These are phyloP conservation scores for Lecanoromycetidae sp. DNA, from an alignment of 2,329 filamentous ascomycete species.

Conservation along the genomic window DNA sequence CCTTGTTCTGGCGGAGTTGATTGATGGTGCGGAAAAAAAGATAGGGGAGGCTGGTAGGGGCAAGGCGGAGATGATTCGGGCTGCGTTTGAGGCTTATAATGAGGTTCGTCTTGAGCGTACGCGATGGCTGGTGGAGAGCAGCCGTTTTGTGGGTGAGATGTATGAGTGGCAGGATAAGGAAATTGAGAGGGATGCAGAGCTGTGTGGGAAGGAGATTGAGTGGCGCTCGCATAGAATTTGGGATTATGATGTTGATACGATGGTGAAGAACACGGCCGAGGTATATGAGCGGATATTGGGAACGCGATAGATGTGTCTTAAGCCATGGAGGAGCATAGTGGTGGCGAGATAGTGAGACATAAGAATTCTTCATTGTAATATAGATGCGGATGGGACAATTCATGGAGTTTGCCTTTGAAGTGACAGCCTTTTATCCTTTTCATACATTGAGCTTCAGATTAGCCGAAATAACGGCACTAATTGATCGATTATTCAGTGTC, in stretches of 20 bases:
- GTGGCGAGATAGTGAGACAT: too few relatives aligned
- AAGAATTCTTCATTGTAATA: too few relatives aligned
- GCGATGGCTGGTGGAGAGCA: constrained; percentile 34
- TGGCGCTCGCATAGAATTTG: constrained; percentile 28
- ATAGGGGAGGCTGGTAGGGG: background rate
- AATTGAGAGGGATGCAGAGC: constrained; percentile 26
- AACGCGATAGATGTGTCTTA: too few relatives aligned
- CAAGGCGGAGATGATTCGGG: constrained; percentile 15
- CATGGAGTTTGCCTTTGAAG: too few relatives aligned
- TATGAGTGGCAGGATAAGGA: constrained; percentile 29
- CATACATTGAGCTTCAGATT: too few relatives aligned
- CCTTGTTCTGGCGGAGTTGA: constrained; percentile 14
- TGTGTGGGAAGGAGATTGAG: constrained; percentile 30
- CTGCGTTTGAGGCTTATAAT: constrained; percentile 31
- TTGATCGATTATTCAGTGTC: too few relatives aligned
- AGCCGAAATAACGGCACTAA: too few relatives aligned
- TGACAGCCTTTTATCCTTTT: too few relatives aligned
- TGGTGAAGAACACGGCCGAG: constrained; percentile 22
- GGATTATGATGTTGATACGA: constrained; percentile 28
- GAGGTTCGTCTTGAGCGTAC: constrained; percentile 30
- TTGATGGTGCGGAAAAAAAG: background rate
- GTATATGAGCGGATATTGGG: too few relatives aligned
- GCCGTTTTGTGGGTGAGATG: constrained; percentile 29
- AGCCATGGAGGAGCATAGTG: too few relatives aligned
- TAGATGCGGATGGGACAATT: too few relatives aligned